These are phyloP conservation scores for Mercurialis annua DNA, from an alignment of 345 rosid species.

Conservation along the genomic window DNA sequence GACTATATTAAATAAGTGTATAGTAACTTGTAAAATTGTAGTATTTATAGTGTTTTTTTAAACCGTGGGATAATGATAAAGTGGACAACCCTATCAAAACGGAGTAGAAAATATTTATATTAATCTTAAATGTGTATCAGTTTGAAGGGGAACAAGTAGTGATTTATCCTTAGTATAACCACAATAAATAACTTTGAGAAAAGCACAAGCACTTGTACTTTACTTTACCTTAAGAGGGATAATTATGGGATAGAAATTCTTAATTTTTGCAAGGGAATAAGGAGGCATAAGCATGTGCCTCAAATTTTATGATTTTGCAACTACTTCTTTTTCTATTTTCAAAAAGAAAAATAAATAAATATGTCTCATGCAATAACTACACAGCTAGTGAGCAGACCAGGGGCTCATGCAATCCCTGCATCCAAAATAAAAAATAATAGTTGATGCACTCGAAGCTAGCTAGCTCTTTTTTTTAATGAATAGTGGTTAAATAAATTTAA, in stretches of 20 bases:
- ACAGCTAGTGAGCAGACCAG: constrained; percentile 26
- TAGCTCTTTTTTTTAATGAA: too few relatives aligned
- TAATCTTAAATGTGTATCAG: too few relatives aligned
- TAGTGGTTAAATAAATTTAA: too few relatives aligned
- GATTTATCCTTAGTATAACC: background rate
- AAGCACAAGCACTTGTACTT: background rate
- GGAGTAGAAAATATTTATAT: too few relatives aligned
- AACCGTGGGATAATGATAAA: too few relatives aligned
- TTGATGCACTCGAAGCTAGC: constrained; percentile 3
- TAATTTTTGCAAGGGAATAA: constrained; percentile 14
- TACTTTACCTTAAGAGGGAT: background rate
- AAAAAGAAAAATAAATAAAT: background rate
- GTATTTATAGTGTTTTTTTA: too few relatives aligned
- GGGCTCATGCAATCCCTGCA: background rate
- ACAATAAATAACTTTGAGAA: background rate
- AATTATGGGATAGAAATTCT: background rate
- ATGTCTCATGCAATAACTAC: background rate
- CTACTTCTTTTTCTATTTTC: background rate
- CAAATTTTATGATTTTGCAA: background rate
- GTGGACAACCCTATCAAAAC: too few relatives aligned
- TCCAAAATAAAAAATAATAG: background rate
- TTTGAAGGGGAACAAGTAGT: too few relatives aligned
- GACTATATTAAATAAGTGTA: too few relatives aligned
- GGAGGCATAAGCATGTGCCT: constrained; percentile 30
- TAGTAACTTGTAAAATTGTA: too few relatives aligned